These are phyloP conservation scores for Colletotrichum melonis DNA, from an alignment of 2,329 filamentous ascomycete species.

Conservation along the genomic window DNA sequence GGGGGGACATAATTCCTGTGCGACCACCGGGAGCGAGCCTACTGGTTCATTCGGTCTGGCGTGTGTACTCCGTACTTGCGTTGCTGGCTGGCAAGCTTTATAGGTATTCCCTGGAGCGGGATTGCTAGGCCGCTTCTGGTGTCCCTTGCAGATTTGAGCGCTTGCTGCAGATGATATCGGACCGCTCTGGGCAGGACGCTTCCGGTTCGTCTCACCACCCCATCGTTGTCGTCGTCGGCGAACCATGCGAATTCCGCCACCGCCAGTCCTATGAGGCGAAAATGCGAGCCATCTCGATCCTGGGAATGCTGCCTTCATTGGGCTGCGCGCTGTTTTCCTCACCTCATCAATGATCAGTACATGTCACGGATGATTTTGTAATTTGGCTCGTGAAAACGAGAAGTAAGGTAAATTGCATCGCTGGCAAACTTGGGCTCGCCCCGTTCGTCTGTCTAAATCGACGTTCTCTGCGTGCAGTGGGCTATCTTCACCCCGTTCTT, in stretches of 20 bases:
- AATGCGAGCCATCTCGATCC: not conserved
- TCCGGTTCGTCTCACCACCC: not conserved
- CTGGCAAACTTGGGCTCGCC: not conserved
- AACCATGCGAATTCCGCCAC: not conserved
- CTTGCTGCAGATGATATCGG: slow-evolving; percentile 32
- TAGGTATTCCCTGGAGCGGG: not conserved
- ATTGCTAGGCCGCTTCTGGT: slow-evolving; percentile 21
- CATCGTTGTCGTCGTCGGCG: not conserved
- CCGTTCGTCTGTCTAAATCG: slow-evolving; percentile 1
- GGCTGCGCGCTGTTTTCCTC: not conserved
- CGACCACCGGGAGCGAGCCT: not conserved
- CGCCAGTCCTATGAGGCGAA: not conserved
- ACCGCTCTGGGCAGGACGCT: not conserved
- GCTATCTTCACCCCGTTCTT: not conserved
- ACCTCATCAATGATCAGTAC: not conserved
- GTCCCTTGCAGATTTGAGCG: slow-evolving; percentile 25
- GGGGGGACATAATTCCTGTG: not conserved
- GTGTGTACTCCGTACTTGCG: not conserved
- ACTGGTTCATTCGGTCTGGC: not conserved
- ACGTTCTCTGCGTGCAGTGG: not conserved
- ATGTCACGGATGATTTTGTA: not conserved
- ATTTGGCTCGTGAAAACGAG: not conserved
- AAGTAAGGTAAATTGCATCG: not conserved
- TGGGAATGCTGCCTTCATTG: not conserved
- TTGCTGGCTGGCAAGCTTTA: not conserved